Percentiles rank a stretch among this genome's conserved stretches.
phyloP scores from a whole-genome alignment of 2,329 filamentous ascomycete species.

The Colletotrichum coccodes region DNA sequence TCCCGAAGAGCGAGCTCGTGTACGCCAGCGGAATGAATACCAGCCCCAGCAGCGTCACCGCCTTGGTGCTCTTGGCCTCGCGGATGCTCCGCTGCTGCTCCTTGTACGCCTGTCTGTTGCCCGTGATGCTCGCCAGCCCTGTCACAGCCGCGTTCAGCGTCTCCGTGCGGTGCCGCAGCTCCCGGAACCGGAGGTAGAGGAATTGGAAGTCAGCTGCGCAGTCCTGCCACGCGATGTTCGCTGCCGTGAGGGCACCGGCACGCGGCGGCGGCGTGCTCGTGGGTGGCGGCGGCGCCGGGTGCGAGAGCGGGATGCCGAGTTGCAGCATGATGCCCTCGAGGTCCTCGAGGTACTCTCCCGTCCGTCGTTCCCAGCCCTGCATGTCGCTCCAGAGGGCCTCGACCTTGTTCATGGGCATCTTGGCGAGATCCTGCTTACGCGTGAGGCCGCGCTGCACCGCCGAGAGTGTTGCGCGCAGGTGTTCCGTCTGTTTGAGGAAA shows the following conservation, averaged over 20 bases:
- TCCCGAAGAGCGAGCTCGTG: slow-evolving; percentile 36
- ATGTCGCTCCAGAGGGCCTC: slow-evolving; percentile 40
- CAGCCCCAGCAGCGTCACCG: slow-evolving; percentile 37
- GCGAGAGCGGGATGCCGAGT: slow-evolving; percentile 36
- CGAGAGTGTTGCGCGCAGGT: slow-evolving; percentile 36
- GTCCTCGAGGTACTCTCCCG: slow-evolving; percentile 39
- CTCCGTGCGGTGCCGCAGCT: slow-evolving; percentile 36
- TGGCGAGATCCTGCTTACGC: slow-evolving; percentile 38
- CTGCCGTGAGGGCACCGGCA: not conserved
- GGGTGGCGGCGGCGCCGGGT: not conserved
- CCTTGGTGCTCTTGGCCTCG: slow-evolving; percentile 38
- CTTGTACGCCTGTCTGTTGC: slow-evolving; percentile 36
- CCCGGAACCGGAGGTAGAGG: slow-evolving; percentile 35
- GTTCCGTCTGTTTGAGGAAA: slow-evolving; percentile 37
- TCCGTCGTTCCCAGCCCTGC: slow-evolving; percentile 39
- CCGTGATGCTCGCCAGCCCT: slow-evolving; percentile 38
- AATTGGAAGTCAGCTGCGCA: slow-evolving; percentile 36
- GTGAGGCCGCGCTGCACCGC: slow-evolving; percentile 37
- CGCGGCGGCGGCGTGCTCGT: not conserved
- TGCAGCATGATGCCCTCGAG: slow-evolving; percentile 39
- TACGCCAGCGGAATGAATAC: slow-evolving; percentile 39
- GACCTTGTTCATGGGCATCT: slow-evolving; percentile 34
- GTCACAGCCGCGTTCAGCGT: slow-evolving; percentile 37
- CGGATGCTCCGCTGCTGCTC: slow-evolving; percentile 39
- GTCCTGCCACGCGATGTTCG: slow-evolving; percentile 31